Base-by-base conservation (phyloP, 2,329 filamentous ascomycete genomes). In the Paecilomyces sp. region DNA sequence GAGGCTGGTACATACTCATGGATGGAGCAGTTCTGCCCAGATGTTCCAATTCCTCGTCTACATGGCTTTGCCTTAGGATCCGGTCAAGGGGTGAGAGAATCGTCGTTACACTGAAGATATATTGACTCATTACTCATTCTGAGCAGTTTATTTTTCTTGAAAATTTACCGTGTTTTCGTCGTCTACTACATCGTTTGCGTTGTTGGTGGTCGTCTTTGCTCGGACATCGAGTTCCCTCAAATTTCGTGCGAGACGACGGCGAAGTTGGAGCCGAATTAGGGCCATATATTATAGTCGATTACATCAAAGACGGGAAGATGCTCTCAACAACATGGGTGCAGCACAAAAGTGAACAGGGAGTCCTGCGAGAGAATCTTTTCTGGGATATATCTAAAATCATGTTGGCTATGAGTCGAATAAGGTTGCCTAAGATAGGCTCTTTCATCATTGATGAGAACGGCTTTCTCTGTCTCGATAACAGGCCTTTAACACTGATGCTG, bases 361-460 rank as follows among this genome's bases (percentile, higher is more conserved):
- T 1, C 56, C 62, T 36, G 54, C 59, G 15, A 59, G 15, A 30
- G 8, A 64, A 61, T 34, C 57, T 65, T n/a, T 64, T 62, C 22
- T 51, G 50, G 9, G 51, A 51, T 36, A 36, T 64, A 8, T 55
- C 60, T 15, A 15, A 18, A 12, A 61, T 68, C 22, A 60, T 66
- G 12, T 28, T 68, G 1, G 52, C 50, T n/a, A 24, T 66, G 2
- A 59, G 54, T 33, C 62, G 63, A 30, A 63, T 61, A 9, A 64
- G 64, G 25, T 54, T 73, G 11, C 69, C 70, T 12, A 64, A 64
- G 18, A 75, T 75, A 51, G 71, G 72, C 7, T 75, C 74, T 22
- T 64, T 68, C 13, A 66, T 62, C 34, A 61, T 76, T n/a, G 62
- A 69, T 52, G 57, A 68, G 3, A 36, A 67, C 13, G 68, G 70